Conservation (phyloP, 495 filamentous ascomycete species). For the Podospora fimiseda region DNA sequence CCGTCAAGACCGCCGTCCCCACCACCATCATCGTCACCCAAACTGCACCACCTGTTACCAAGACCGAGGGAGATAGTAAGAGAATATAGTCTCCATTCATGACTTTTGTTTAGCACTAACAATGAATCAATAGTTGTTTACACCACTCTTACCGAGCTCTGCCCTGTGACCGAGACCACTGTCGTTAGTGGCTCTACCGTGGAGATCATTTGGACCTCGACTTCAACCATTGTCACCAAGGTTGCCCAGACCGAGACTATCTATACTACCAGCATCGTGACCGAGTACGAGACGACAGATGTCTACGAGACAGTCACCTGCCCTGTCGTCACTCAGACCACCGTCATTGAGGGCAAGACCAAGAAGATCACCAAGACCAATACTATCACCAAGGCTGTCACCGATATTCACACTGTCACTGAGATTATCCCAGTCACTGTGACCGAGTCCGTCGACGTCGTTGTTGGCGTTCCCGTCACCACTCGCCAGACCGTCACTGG, state of each 20-base stretch:
- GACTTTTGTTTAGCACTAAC: conserved; percentile 1
- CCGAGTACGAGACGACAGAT: conserved; percentile 34
- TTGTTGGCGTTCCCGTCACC: conserved; percentile 9
- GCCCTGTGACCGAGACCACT: conserved; percentile 40
- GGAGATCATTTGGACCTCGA: conserved; percentile 38
- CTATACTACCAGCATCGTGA: conserved; percentile 31
- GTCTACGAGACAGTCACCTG: conserved; percentile 37
- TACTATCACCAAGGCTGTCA: conserved; percentile 34
- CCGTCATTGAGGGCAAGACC: conserved; percentile 35
- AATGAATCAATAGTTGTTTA: conserved; percentile 23
- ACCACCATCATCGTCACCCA: conserved; percentile 21
- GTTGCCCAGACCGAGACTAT: conserved; percentile 21
- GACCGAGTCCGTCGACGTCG: conserved; percentile 16
- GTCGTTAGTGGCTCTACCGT: conserved; percentile 35
- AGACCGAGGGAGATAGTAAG: conserved; percentile 15
- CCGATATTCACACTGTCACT: conserved; percentile 18
- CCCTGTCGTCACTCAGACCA: conserved; percentile 38
- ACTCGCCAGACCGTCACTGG: conserved; percentile 18
- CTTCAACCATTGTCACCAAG: conserved; percentile 27
- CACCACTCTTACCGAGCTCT: conserved; percentile 36
- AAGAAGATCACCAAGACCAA: conserved; percentile 38
- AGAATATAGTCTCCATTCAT: background rate
- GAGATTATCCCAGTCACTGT: conserved; percentile 17
- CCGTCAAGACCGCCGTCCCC: conserved; percentile 23
- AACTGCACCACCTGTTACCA: conserved; percentile 20